A percentile compares a stretch with the other conserved stretches of the same genome.
Conservation (phyloP, 2,329 filamentous ascomycete genomes). For the Fusarium robinianum region DNA sequence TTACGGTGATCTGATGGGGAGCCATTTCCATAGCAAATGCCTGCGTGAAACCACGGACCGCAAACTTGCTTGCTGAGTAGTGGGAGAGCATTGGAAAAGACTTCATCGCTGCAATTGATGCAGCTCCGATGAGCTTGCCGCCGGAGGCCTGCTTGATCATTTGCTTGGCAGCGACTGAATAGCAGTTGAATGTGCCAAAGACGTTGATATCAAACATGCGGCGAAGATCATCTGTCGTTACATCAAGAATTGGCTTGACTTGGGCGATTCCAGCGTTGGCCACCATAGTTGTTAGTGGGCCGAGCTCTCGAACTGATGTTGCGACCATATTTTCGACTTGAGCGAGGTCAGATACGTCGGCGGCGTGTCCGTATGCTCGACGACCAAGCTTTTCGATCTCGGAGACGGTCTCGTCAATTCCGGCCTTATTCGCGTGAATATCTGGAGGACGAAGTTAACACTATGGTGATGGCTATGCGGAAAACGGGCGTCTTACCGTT, state of each 20-base stretch:
- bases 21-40: constrained; percentile 70
- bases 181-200: constrained; percentile 67
- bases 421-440: constrained; percentile 33
- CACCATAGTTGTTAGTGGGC: constrained; percentile 54
- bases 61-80: constrained; percentile 69
- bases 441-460: constrained; percentile 1
- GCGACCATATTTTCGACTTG: constrained; percentile 58
- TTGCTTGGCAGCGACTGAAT: constrained; percentile 64
- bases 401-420: constrained; percentile 56
- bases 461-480: background rate
- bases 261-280: constrained; percentile 67
- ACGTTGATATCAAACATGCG: constrained; percentile 69
- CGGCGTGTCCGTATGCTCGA: constrained; percentile 58
- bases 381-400: constrained; percentile 58
- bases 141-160: constrained; percentile 64
- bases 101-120: constrained; percentile 63
- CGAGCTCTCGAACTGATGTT: constrained; percentile 56
- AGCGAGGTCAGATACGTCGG: constrained; percentile 62
- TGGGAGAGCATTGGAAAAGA: constrained; percentile 62
- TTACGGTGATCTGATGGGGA: constrained; percentile 66
- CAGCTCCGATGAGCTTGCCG: constrained; percentile 57
- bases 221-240: constrained; percentile 60
- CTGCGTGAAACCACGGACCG: constrained; percentile 68
- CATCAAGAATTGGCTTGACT: constrained; percentile 58
- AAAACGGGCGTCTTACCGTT: constrained; percentile 10